phyloP scores from a whole-genome alignment of 805 yeast species.

The Candida bentonensis region DNA sequence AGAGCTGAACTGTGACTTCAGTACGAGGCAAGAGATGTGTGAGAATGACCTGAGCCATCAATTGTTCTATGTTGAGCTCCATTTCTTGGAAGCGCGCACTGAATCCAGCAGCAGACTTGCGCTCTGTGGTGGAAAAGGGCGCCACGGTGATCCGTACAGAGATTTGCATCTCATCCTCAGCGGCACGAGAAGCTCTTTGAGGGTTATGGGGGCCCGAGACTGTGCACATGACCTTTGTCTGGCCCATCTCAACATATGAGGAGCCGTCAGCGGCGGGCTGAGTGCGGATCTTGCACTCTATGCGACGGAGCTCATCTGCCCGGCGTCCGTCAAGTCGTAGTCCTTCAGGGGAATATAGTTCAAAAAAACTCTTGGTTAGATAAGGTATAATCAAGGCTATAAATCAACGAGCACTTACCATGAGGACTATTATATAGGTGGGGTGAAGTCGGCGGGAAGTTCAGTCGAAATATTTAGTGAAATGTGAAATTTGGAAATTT shows the following conservation, averaged over 20 bases:
- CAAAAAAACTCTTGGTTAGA: constrained; percentile 20
- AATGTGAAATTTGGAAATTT: no score
- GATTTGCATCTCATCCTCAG: constrained; percentile 39
- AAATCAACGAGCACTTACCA: no score
- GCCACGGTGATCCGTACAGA: constrained; percentile 58
- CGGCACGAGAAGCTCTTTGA: constrained; percentile 29
- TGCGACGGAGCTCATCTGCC: constrained; percentile 81
- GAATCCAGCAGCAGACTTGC: constrained; percentile 52
- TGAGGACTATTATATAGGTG: no score
- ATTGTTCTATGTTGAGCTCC: constrained; percentile 17
- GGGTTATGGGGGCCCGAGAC: constrained; percentile 91
- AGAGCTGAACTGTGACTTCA: constrained; percentile 55
- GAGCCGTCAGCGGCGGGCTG: constrained; percentile 87
- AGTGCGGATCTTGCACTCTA: constrained; percentile 70
- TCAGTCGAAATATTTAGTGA: no score
- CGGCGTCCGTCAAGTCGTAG: constrained; percentile 82
- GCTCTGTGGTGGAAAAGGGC: constrained; percentile 64
- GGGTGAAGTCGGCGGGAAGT: no score
- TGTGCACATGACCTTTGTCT: constrained; percentile 71
- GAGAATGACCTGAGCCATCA: constrained; percentile 45
- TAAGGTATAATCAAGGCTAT: no score
- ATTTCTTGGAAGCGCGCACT: constrained; percentile 34
- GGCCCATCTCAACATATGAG: constrained; percentile 82
- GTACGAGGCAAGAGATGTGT: constrained; percentile 71
- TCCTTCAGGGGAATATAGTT: constrained; percentile 91